These are phyloP conservation scores for Pseudoperonospora humuli DNA, from an alignment of 352 stramenopile species.

Conservation along the genomic window DNA sequence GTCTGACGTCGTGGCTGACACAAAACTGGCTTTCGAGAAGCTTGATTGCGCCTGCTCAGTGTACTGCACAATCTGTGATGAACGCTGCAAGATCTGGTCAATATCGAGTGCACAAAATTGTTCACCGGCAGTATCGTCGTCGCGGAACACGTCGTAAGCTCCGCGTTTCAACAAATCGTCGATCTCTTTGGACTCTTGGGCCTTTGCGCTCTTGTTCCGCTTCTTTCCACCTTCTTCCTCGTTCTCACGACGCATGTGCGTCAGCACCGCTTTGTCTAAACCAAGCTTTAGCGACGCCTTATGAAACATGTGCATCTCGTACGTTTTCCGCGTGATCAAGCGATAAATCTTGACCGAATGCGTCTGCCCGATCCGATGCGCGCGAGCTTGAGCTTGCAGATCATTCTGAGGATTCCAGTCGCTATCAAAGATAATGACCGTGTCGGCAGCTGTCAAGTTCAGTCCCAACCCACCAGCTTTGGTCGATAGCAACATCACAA, in stretches of 20 bases:
- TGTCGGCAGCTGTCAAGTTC: constrained; percentile 92
- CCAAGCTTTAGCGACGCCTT: constrained; percentile 89
- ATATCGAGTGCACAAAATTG: constrained; percentile 97
- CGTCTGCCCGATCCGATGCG: constrained; percentile 89
- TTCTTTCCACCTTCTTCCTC: constrained; percentile 69
- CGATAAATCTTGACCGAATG: constrained; percentile 88
- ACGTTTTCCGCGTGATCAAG: constrained; percentile 88
- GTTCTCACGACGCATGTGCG: constrained; percentile 86
- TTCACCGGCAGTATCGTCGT: constrained; percentile 87
- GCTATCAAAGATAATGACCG: constrained; percentile 97
- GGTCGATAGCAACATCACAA: constrained; percentile 98
- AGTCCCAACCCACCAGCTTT: constrained; percentile 92
- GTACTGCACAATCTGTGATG: constrained; percentile 82
- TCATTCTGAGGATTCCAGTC: constrained; percentile 98
- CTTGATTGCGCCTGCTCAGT: constrained; percentile 75
- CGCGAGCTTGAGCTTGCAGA: constrained; percentile 89
- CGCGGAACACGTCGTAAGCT: constrained; percentile 88
- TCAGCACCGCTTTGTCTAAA: constrained; percentile 90
- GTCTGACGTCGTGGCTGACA: constrained; percentile 81
- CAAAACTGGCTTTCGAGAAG: constrained; percentile 91
- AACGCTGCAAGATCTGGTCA: constrained; percentile 93
- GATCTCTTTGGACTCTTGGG: constrained; percentile 86
- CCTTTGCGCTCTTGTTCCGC: constrained; percentile 71
- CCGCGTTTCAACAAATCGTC: constrained; percentile 88
- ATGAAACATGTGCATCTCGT: constrained; percentile 94